Evolutionary conservation across 2,329 filamentous ascomycete genomes (phyloP), one percentile per base, ranked within the genome.

Genomic region (Penicillium sp.): DNA sequence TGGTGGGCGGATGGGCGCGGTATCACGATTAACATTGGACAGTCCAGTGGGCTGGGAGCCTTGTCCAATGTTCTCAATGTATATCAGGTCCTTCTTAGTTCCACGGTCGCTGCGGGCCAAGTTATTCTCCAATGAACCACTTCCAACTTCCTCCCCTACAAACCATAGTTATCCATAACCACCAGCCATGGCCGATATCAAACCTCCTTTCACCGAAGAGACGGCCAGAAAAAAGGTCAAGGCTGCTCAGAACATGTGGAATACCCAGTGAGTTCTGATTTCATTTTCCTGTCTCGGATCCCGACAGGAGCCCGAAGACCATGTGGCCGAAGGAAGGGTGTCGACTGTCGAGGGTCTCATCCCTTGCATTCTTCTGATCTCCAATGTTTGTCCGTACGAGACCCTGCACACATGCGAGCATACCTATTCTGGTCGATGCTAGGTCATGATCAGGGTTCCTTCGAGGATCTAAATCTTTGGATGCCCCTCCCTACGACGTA

Each of bases 221-320:
- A 89, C 88, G 1, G 92, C 92, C 2, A 80, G 80, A 17, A 81
- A 83, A 61, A 96, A 96, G 75, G 92, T 96, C 65, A 96, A 96
- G 79, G 89, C 88, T 19, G 92, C 91, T 0, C 92, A 96, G 74
- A 86, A 92, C 74, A 82, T 89, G 3, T 96, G 92, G 92, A 96
- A 96, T 72, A 89, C 88, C 1, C 85, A 82, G 90, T 91, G 76
- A 67, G 80, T 62, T 13, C 50, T 53, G 44, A 55, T 37, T 59
- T 57, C 59, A 60, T 37, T 63, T 56, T 17, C 19, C 26, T 50
- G 17, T 35, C 10, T 37, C 9, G 15, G 15, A 58, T 35, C 53
- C 56, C 44, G n/a, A 28, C 3, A 47, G n/a, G 2, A 47, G 10
- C 22, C 35, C 19, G 22, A 15, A 19, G 26, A 57, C 65, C 65